Conservation (phyloP, 2,329 filamentous ascomycete species). For the Paecilomyces dactylethromorphus region DNA sequence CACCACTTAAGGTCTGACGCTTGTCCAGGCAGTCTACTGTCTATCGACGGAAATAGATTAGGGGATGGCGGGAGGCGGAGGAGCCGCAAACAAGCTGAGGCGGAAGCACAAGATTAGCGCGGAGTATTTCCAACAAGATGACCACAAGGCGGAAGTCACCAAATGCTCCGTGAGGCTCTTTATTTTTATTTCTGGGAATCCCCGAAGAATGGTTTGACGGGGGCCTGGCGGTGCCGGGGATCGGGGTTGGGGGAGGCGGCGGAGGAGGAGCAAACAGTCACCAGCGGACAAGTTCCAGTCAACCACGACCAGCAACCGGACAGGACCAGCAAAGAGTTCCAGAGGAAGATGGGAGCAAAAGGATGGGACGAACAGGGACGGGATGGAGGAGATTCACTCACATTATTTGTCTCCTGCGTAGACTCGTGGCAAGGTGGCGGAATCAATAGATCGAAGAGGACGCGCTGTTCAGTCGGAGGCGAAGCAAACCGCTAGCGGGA, state of each 20-base stretch:
- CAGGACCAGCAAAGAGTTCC: neutral
- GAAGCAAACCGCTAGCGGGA: neutral
- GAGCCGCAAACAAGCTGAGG: neutral
- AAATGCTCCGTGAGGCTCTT: neutral
- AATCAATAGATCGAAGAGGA: neutral
- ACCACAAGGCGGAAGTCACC: neutral
- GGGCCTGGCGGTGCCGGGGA: neutral
- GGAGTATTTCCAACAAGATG: neutral
- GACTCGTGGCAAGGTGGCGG: neutral
- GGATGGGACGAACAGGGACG: neutral
- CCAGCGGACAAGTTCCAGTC: neutral
- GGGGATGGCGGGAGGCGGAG: neutral
- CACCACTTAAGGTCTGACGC: conserved; percentile 9
- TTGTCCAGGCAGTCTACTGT: conserved; percentile 8
- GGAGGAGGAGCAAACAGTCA: neutral
- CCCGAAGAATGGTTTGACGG: neutral
- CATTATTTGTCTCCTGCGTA: neutral
- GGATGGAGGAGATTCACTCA: neutral
- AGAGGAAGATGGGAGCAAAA: neutral
- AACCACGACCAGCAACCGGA: neutral
- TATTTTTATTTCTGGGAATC: neutral
- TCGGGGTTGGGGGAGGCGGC: neutral
- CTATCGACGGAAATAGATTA: conserved; percentile 1
- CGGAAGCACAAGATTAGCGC: neutral
- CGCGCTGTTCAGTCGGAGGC: neutral